A percentile compares a stretch with the other conserved stretches of the same genome.
phyloP scores from a whole-genome alignment of 73 alveolate genomes.

The Paramecium caudatum region DNA sequence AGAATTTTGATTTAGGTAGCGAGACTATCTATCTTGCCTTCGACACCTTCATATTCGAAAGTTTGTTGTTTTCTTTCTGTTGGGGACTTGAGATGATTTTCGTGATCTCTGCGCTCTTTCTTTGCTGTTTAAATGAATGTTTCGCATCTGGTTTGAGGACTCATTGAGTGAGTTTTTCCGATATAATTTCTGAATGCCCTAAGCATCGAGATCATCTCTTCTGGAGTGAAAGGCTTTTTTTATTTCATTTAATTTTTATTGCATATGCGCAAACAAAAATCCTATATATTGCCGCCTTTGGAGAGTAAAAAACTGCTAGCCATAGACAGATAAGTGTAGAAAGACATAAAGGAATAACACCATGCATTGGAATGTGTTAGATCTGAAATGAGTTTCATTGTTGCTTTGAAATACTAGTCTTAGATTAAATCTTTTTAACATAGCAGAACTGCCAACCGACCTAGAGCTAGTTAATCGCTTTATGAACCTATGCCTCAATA shows the following conservation, averaged over 20 bases:
- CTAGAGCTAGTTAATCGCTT: background rate
- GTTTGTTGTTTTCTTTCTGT: constrained; percentile 1
- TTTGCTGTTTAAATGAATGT: constrained; percentile 8
- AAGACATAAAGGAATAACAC: constrained; percentile 12
- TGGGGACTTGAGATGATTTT: constrained; percentile 15
- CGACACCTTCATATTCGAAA: background rate
- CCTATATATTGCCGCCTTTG: constrained; percentile 11
- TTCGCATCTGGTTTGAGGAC: constrained; percentile 15
- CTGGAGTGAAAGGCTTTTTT: background rate
- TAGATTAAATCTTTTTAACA: constrained; percentile 4
- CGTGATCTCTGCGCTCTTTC: background rate
- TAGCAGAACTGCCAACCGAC: background rate
- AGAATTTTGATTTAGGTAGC: background rate
- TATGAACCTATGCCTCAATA: background rate
- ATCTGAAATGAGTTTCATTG: constrained; percentile 8
- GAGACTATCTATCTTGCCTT: background rate
- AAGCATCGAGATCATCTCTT: constrained; percentile 19
- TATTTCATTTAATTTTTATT: constrained; percentile 33
- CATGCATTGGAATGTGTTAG: constrained; percentile 22
- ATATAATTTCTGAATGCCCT: background rate
- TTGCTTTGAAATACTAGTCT: background rate
- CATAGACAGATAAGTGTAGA: background rate
- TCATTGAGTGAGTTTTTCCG: constrained; percentile 3
- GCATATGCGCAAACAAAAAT: constrained; percentile 8
- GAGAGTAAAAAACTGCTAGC: constrained; percentile 11